These are phyloP conservation scores for Ganoderma sinense DNA, from an alignment of 1,284 basidiomycete species.

Conservation along the genomic window DNA sequence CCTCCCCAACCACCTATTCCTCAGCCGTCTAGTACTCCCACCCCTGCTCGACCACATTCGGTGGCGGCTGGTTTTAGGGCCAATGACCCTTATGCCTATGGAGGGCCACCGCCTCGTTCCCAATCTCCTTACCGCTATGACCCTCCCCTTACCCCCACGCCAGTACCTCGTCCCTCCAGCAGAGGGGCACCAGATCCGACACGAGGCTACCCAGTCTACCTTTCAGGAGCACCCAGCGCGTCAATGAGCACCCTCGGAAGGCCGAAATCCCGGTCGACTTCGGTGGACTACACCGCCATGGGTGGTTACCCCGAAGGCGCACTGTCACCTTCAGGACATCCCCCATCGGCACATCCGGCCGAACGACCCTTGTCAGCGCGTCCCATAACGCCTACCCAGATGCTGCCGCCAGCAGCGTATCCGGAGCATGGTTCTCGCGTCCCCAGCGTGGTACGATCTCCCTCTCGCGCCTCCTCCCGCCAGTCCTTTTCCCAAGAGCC, in stretches of 20 bases:
- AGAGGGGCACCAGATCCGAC: slow-evolving; percentile 23
- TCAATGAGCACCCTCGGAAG: slow-evolving; percentile 7
- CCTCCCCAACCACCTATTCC: slow-evolving; percentile 21
- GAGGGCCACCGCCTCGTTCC: slow-evolving; percentile 1
- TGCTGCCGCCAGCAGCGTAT: slow-evolving; percentile 28
- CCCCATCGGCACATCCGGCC: slow-evolving; percentile 18
- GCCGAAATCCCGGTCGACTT: slow-evolving; percentile 15
- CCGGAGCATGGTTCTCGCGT: slow-evolving; percentile 20
- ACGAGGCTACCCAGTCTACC: slow-evolving; percentile 15
- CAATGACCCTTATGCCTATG: slow-evolving; percentile 17
- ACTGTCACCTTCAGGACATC: slow-evolving; percentile 17
- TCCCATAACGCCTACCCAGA: slow-evolving; percentile 21
- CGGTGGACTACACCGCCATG: slow-evolving; percentile 4
- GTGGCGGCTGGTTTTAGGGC: background rate
- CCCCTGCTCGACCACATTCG: slow-evolving; percentile 19
- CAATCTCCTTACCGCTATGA: slow-evolving; percentile 18
- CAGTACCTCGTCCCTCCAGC: slow-evolving; percentile 21
- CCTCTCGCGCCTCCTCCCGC: slow-evolving; percentile 21
- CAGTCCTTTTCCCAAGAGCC: slow-evolving; percentile 24
- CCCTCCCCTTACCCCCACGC: slow-evolving; percentile 34
- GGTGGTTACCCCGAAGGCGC: slow-evolving; percentile 9
- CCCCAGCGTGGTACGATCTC: slow-evolving; percentile 24
- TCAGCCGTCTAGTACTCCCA: slow-evolving; percentile 25
- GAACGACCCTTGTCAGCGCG: slow-evolving; percentile 22
- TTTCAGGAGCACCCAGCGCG: slow-evolving; percentile 10